phyloP scores from a whole-genome alignment of 1,284 basidiomycete species.

The Trichosporon sp. region DNA sequence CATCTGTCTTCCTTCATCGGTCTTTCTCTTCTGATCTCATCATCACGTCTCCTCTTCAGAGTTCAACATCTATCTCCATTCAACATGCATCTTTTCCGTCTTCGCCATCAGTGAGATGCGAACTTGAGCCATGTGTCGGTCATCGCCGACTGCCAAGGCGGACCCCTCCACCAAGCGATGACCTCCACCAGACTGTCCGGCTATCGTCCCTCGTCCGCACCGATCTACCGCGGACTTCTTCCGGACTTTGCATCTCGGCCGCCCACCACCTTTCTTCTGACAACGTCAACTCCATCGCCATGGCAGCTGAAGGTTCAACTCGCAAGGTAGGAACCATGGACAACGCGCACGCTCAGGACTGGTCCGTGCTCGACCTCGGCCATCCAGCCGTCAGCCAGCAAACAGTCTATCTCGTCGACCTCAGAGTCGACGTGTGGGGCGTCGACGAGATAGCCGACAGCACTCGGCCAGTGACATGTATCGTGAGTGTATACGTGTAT shows the following conservation, averaged over 20 bases:
- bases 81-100: no score
- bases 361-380: slow-evolving; percentile 27
- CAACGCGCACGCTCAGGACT: slow-evolving; percentile 24
- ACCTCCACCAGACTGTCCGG: no score
- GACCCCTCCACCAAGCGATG: no score
- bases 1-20: no score
- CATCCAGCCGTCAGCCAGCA: slow-evolving; percentile 11
- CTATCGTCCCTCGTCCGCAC: background rate
- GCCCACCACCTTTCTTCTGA: background rate
- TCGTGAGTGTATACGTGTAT: slow-evolving; percentile 21
- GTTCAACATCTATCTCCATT: no score
- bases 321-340: slow-evolving; percentile 4
- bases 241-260: no score
- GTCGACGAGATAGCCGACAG: slow-evolving; percentile 34
- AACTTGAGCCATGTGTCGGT: no score
- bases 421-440: slow-evolving; percentile 37
- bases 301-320: background rate
- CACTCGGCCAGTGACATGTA: slow-evolving; percentile 24
- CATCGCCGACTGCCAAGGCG: no score
- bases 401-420: slow-evolving; percentile 28
- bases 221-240: background rate
- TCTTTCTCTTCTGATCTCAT: no score
- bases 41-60: no score
- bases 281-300: background rate
- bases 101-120: no score